Evolutionary conservation across 257 asterid genomes (phyloP).

Genomic region (Capsicum rhomboideum): DNA sequence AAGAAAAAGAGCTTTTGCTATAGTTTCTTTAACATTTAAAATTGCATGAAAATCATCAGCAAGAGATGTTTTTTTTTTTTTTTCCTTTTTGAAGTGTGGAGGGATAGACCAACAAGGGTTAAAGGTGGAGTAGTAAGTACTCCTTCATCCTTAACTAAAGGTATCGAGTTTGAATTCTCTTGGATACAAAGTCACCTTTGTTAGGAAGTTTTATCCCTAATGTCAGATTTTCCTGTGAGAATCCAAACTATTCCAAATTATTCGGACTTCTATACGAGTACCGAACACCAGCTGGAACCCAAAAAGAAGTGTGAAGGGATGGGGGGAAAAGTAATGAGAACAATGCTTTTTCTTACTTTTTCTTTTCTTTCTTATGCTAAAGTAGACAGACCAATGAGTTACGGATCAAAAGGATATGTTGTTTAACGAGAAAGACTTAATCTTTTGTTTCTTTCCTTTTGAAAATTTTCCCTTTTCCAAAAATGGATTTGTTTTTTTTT

Average conservation of each 20-base stretch:
- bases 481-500: not conserved
- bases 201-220: too few relatives aligned
- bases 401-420: not conserved
- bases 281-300: too few relatives aligned
- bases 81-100: conserved; percentile 4
- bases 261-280: too few relatives aligned
- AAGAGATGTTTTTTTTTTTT: conserved; percentile 4
- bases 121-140: too few relatives aligned
- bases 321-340: conserved; percentile 22
- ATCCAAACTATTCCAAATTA: too few relatives aligned
- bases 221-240: too few relatives aligned
- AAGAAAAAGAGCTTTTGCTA: conserved; percentile 22
- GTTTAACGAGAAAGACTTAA: not conserved
- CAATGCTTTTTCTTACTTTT: conserved; percentile 21
- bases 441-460: not conserved
- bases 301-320: conserved; percentile 1
- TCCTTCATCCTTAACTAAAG: too few relatives aligned
- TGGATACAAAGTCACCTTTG: too few relatives aligned
- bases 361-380: conserved; percentile 12
- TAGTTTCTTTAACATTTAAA: conserved; percentile 8
- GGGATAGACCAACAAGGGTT: not conserved
- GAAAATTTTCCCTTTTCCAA: not conserved
- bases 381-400: conserved; percentile 11
- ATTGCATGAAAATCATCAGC: conserved; percentile 61
- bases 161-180: rapidly evolving